Conservation (phyloP, 495 filamentous ascomycete genomes). For the Penicillium mononematosum region DNA sequence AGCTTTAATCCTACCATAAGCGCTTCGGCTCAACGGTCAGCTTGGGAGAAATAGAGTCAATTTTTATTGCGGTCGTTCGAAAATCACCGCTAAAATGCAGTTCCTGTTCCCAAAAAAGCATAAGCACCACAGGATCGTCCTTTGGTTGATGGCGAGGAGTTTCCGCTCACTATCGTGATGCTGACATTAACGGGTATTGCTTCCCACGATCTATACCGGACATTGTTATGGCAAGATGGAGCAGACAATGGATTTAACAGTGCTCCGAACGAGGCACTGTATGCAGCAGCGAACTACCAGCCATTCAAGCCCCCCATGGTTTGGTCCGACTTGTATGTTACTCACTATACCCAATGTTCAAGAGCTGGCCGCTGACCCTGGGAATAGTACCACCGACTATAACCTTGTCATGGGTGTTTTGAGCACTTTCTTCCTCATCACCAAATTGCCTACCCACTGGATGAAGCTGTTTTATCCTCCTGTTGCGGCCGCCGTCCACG, state of each 20-base stretch:
- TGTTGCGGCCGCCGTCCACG: slow-evolving; percentile 58
- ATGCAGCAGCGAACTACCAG: slow-evolving; percentile 73
- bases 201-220: slow-evolving; percentile 74
- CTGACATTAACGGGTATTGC: slow-evolving; percentile 82
- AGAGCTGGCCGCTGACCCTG: slow-evolving; percentile 3
- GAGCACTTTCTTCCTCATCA: slow-evolving; percentile 53
- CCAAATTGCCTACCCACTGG: slow-evolving; percentile 62
- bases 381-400: slow-evolving; percentile 68
- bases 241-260: slow-evolving; percentile 80
- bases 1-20: slow-evolving; percentile 10
- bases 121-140: slow-evolving; percentile 61
- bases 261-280: slow-evolving; percentile 67
- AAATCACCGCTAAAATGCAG: slow-evolving; percentile 26
- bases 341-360: slow-evolving; percentile 6
- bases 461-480: slow-evolving; percentile 73
- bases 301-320: slow-evolving; percentile 67
- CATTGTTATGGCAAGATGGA: slow-evolving; percentile 79
- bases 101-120: slow-evolving; percentile 56
- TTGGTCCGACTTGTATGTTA: slow-evolving; percentile 77
- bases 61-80: not conserved
- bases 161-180: slow-evolving; percentile 64
- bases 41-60: slow-evolving; percentile 3
- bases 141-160: slow-evolving; percentile 68
- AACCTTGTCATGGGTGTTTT: slow-evolving; percentile 82
- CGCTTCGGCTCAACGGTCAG: slow-evolving; percentile 10